Conservation (phyloP, 2,329 filamentous ascomycete genomes). For the Trichoderma cornu-damae region DNA sequence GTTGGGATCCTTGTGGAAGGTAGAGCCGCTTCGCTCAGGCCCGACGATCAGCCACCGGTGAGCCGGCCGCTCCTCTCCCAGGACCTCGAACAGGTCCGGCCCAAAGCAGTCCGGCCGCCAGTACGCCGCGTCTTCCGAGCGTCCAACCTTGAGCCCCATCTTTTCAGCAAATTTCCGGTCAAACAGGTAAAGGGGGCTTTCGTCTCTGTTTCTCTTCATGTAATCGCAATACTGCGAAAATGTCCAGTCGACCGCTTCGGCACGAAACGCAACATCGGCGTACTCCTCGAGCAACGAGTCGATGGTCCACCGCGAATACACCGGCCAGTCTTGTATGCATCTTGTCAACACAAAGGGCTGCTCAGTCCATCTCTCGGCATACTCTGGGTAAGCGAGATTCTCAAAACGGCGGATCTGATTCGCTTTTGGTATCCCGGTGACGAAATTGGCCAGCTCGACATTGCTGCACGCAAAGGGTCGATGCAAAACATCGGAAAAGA, state of each 20-base stretch:
- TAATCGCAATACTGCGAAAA: conserved; percentile 77
- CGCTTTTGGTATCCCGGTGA: conserved; percentile 61
- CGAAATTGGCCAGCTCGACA: conserved; percentile 61
- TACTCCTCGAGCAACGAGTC: conserved; percentile 62
- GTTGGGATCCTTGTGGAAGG: conserved; percentile 83
- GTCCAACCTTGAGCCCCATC: conserved; percentile 65
- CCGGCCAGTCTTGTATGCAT: conserved; percentile 77
- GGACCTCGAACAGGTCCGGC: conserved; percentile 74
- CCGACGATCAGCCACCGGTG: conserved; percentile 91
- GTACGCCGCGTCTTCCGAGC: conserved; percentile 53
- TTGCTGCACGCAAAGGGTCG: conserved; percentile 87
- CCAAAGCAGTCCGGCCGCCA: conserved; percentile 81
- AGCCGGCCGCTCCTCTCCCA: conserved; percentile 74
- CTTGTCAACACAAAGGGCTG: conserved; percentile 81
- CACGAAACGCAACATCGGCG: conserved; percentile 66
- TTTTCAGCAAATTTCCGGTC: conserved; percentile 83
- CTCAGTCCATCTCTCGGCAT: conserved; percentile 68
- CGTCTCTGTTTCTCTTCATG: conserved; percentile 72
- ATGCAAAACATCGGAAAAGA: conserved; percentile 88
- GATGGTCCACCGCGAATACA: conserved; percentile 68
- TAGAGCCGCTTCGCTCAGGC: conserved; percentile 79
- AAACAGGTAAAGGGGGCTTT: conserved; percentile 89
- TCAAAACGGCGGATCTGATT: conserved; percentile 70
- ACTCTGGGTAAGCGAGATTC: conserved; percentile 67
- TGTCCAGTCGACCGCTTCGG: conserved; percentile 91